A percentile compares a stretch with the other conserved stretches of the same genome.
Conservation (phyloP, 306 rosid species). For the Lagenaria siceraria region DNA sequence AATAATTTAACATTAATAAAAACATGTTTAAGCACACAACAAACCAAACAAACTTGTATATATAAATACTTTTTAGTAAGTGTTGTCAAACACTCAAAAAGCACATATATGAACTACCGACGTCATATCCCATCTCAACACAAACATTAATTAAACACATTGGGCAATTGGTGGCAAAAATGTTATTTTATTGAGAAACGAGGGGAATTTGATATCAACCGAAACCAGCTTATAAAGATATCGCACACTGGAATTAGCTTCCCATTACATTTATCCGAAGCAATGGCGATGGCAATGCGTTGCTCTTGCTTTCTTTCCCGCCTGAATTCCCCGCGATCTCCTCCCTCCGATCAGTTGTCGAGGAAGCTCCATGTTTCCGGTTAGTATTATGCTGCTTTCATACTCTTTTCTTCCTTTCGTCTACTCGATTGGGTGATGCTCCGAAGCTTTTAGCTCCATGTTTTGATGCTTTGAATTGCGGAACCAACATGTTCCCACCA, state of each 20-base stretch:
- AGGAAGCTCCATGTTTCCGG: slow-evolving; percentile 22
- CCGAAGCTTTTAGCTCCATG: background rate
- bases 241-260: background rate
- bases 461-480: background rate
- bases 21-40: too few relatives aligned
- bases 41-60: too few relatives aligned
- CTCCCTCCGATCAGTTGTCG: slow-evolving; percentile 21
- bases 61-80: too few relatives aligned
- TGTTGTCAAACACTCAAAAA: too few relatives aligned
- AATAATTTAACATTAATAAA: too few relatives aligned
- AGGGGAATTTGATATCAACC: background rate
- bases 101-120: too few relatives aligned
- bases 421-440: background rate
- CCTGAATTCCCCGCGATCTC: slow-evolving; percentile 23
- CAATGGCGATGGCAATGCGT: slow-evolving; percentile 59
- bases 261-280: slow-evolving; percentile 11
- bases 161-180: too few relatives aligned
- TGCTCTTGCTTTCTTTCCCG: slow-evolving; percentile 42
- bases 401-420: background rate
- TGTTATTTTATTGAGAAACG: background rate
- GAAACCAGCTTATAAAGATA: background rate
- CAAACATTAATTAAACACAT: too few relatives aligned
- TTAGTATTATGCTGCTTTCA: slow-evolving; percentile 2
- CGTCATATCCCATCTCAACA: too few relatives aligned
- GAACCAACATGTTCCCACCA: background rate